These are phyloP conservation scores for Alternaria sp. DNA, from an alignment of 2,329 filamentous ascomycete genomes.

Conservation along the genomic window DNA sequence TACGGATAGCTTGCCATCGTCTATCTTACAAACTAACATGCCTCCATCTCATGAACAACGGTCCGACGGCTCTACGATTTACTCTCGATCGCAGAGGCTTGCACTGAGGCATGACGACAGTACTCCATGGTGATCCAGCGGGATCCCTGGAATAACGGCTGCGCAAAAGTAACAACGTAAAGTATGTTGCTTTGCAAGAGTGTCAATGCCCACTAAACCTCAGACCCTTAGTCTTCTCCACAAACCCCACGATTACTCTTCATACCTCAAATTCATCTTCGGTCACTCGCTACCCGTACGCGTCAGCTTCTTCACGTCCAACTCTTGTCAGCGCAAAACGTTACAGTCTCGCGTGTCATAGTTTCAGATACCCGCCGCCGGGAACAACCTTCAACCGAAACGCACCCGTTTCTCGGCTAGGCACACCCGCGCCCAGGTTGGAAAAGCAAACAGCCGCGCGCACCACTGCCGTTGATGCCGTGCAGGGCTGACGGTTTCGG, in stretches of 20 bases:
- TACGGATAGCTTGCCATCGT: not conserved
- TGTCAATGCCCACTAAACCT: not conserved
- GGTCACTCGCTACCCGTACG: not conserved
- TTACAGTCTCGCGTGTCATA: not conserved
- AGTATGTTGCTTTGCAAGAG: not conserved
- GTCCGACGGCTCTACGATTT: not conserved
- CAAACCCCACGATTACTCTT: not conserved
- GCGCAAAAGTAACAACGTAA: not conserved
- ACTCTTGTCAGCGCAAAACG: conserved; percentile 4
- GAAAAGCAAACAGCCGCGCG: conserved; percentile 1
- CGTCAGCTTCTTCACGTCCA: conserved; percentile 3
- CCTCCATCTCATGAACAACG: not conserved
- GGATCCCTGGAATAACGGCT: not conserved
- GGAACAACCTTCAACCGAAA: not conserved
- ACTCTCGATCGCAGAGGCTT: not conserved
- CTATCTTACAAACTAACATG: not conserved
- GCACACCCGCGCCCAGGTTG: not conserved
- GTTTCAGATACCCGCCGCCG: conserved; percentile 11
- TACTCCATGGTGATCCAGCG: not conserved
- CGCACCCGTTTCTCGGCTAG: not conserved
- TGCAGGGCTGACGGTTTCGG: not conserved
- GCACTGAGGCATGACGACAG: not conserved
- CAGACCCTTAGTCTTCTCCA: not conserved
- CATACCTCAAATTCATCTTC: not conserved
- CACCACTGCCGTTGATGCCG: not conserved